Evolutionary conservation across 352 stramenopile genomes (phyloP).

Genomic region (Saprolegnia parasitica): DNA sequence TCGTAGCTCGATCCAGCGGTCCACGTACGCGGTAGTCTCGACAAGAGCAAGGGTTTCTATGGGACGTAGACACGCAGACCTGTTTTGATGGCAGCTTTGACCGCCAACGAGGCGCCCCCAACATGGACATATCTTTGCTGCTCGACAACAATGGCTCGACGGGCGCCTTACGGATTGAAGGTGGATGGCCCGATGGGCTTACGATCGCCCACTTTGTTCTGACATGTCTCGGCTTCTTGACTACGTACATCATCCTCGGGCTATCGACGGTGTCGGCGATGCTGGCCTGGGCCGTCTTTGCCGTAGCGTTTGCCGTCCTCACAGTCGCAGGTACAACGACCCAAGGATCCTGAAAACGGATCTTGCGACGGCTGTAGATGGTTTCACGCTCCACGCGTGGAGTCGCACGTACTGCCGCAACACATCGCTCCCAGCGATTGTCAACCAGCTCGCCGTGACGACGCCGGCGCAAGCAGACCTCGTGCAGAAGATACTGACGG

Average conservation of each 20-base stretch:
- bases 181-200: not conserved
- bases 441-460: too few species aligned
- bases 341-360: not conserved
- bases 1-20: too few species aligned
- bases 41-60: too few species aligned
- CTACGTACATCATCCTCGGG: not conserved
- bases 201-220: not conserved
- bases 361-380: not conserved
- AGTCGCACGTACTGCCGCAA: not conserved
- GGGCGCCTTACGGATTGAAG: not conserved
- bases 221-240: not conserved
- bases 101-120: not conserved
- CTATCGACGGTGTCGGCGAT: not conserved
- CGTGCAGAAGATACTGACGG: too few species aligned
- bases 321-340: not conserved
- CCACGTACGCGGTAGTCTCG: too few species aligned
- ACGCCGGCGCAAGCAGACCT: too few species aligned
- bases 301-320: not conserved
- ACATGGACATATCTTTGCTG: not conserved
- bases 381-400: not conserved
- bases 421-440: not conserved
- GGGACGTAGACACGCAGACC: too few species aligned
- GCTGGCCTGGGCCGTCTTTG: not conserved
- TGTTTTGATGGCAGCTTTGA: not conserved
- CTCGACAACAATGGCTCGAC: not conserved